phyloP scores from a whole-genome alignment of 257 asterid genomes.

The Rehmannia glutinosa region DNA sequence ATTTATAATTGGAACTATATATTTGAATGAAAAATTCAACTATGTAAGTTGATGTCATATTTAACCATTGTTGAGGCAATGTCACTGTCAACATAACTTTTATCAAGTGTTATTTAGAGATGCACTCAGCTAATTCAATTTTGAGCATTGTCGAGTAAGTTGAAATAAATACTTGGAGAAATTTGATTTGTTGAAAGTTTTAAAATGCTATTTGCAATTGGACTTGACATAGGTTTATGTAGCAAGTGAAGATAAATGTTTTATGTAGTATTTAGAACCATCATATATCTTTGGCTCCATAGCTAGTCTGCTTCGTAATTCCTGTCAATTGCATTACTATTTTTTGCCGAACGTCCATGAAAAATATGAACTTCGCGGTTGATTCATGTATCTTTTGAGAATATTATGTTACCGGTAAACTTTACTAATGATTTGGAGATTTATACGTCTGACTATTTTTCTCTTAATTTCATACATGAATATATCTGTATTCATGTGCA shows the following conservation, averaged over 20 bases:
- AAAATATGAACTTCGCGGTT: background rate
- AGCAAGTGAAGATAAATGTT: background rate
- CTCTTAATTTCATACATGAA: background rate
- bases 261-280: conserved; percentile 9
- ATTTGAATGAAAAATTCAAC: background rate
- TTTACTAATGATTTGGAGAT: conserved; percentile 5
- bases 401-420: background rate
- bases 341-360: background rate
- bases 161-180: background rate
- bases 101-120: conserved; percentile 3
- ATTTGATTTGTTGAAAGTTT: conserved; percentile 8
- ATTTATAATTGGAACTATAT: background rate
- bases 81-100: background rate
- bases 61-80: background rate
- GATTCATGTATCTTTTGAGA: background rate
- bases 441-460: background rate
- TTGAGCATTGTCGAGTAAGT: background rate
- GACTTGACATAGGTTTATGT: conserved; percentile 57
- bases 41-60: background rate
- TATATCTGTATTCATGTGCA: background rate
- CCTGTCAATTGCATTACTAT: background rate
- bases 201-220: background rate
- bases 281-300: background rate
- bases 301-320: background rate
- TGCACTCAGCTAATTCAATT: background rate